Base-by-base conservation (phyloP, 2,329 filamentous ascomycete genomes). In the Neodidymelliopsis sp. region DNA sequence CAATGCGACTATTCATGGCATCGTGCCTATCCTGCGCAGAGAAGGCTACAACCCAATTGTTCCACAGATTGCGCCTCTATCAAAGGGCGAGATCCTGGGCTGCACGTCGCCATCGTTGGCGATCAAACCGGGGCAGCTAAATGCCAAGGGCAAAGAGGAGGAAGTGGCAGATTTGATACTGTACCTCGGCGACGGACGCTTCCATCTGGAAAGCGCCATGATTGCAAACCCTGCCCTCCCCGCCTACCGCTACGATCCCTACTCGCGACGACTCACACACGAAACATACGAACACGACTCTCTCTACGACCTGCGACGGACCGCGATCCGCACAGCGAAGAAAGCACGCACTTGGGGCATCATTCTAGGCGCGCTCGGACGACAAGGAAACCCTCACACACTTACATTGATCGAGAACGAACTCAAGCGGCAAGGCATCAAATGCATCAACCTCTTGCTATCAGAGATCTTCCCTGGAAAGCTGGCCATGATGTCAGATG, bases 191-290 rank as follows among this genome's bases (percentile, higher is more conserved):
- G 92, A 97, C 67, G 92, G 92, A 10, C 84, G 92, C 50, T 97
- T 97, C 78, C 94, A 99, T 71, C 87, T 99, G 31, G 94, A 99
- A 75, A 95, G 90, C 66, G 93, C 95, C 66, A 99, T 99, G 93
- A 99, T 99, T 59, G 94, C 97, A 70, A 99, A 99, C 74, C 94
- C 95, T 0, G 76, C 79, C 4, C 84, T 97, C 25, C 90, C 93
- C 0, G 93, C 95, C 2, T 99, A 97, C 75, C 84, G 94, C 56
- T 99, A 99, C 73, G 94, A 99, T 69, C 94, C 95, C 0, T 99
- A 99, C 76, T 94, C 91, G 9, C 85, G 93, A 38, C 91, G 90
- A 49, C 83, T 99, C 20, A 97, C 93, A 2, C 87, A 90, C 57
- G 95, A 99, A 75, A 88, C 84, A 18, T 99, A 99, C 73, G 89